Percentiles rank a stretch among this genome's conserved stretches.
Conservation (phyloP, 106 monocot species). For the Acorus calamus region DNA sequence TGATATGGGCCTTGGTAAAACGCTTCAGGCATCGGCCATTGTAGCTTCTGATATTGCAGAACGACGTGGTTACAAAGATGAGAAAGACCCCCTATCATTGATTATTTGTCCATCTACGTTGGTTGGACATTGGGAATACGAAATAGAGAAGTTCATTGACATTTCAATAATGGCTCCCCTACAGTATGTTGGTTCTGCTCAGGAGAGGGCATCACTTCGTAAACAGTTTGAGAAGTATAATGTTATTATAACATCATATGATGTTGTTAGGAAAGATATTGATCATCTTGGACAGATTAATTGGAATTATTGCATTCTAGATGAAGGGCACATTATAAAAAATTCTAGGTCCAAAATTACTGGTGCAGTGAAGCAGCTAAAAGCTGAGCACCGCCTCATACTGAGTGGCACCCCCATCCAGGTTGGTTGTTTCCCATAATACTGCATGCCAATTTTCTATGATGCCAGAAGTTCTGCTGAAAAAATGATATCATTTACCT, state of each 20-base stretch:
- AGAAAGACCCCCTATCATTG: conserved; percentile 41
- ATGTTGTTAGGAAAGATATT: conserved; percentile 93
- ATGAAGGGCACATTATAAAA: conserved; percentile 98
- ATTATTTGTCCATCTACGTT: conserved; percentile 92
- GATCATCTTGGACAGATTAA: conserved; percentile 60
- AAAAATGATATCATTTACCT: neutral
- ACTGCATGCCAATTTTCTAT: neutral
- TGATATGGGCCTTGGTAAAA: conserved; percentile 99
- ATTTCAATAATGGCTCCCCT: conserved; percentile 57
- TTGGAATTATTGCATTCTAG: conserved; percentile 96
- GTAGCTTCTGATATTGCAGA: conserved; percentile 86
- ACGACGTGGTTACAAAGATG: conserved; percentile 20
- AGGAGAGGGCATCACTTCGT: conserved; percentile 56
- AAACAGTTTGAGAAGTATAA: conserved; percentile 59
- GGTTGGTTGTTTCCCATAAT: conserved; percentile 16
- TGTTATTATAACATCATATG: conserved; percentile 92
- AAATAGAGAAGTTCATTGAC: conserved; percentile 91
- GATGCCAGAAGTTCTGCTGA: neutral
- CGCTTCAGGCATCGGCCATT: conserved; percentile 96
- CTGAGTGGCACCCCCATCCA: conserved; percentile 98
- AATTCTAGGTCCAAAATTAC: conserved; percentile 93
- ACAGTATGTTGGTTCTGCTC: conserved; percentile 77
- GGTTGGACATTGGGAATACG: conserved; percentile 97
- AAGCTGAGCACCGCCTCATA: conserved; percentile 91
- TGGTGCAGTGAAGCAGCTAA: conserved; percentile 73